Evolutionary conservation across 73 alveolate genomes (phyloP).

Genomic region (Paramecium caudatum): DNA sequence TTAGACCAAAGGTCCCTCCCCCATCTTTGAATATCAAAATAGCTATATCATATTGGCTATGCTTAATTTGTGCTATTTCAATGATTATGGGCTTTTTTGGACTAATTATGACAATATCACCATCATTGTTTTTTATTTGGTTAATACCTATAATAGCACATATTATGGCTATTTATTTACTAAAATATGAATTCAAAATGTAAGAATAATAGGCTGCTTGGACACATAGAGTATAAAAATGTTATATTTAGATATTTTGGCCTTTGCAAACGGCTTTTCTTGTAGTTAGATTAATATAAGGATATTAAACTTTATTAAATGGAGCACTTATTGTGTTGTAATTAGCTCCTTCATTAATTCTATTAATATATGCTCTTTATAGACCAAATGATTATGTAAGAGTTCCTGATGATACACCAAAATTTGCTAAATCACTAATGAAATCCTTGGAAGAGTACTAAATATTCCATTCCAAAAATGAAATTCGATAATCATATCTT

Average conservation of each 20-base stretch:
- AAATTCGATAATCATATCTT: not conserved
- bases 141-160: slow-evolving; percentile 33
- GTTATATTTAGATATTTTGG: slow-evolving; percentile 44
- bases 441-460: not conserved
- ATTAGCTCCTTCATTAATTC: slow-evolving; percentile 33
- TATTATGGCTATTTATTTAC: not conserved
- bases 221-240: slow-evolving; percentile 40
- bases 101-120: slow-evolving; percentile 1
- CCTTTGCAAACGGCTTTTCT: slow-evolving; percentile 49
- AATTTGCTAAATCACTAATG: slow-evolving; percentile 9
- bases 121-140: slow-evolving; percentile 11
- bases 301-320: slow-evolving; percentile 15
- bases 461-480: not conserved
- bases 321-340: not conserved
- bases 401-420: slow-evolving; percentile 46
- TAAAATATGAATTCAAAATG: slow-evolving; percentile 20
- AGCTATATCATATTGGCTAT: not conserved
- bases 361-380: slow-evolving; percentile 19
- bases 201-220: slow-evolving; percentile 46
- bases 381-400: slow-evolving; percentile 51
- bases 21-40: slow-evolving; percentile 43
- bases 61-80: not conserved
- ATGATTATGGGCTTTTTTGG: slow-evolving; percentile 55
- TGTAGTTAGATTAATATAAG: not conserved
- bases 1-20: not conserved